These are phyloP conservation scores for Phoenix roebelenii DNA, from an alignment of 176 grass and related monocot species.

Conservation along the genomic window DNA sequence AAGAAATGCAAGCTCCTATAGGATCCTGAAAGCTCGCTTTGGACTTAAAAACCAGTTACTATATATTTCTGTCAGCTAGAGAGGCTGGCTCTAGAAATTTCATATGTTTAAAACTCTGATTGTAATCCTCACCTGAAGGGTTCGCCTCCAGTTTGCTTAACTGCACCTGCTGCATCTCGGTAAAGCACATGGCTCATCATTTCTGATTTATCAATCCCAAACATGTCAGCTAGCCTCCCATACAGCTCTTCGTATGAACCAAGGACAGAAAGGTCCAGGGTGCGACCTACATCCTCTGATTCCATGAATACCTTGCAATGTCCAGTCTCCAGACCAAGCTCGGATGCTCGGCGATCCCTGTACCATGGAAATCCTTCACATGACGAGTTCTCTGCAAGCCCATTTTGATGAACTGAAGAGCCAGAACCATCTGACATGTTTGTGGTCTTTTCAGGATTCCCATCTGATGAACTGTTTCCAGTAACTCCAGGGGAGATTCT, in stretches of 20 bases:
- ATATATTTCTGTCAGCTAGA: no score
- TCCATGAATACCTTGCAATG: slow-evolving; percentile 68
- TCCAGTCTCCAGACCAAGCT: slow-evolving; percentile 27
- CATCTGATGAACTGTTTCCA: slow-evolving; percentile 30
- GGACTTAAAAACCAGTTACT: no score
- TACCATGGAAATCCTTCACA: slow-evolving; percentile 11
- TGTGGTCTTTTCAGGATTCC: slow-evolving; percentile 42
- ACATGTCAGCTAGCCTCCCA: slow-evolving; percentile 53
- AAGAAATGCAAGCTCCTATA: no score
- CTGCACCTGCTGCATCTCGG: slow-evolving; percentile 44
- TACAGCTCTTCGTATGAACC: slow-evolving; percentile 68
- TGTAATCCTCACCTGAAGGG: slow-evolving; percentile 55
- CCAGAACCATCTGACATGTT: slow-evolving; percentile 49
- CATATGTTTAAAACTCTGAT: no score
- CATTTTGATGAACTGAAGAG: slow-evolving; percentile 52
- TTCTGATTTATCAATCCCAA: slow-evolving; percentile 38
- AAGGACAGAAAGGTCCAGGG: slow-evolving; percentile 51
- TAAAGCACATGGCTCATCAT: slow-evolving; percentile 53
- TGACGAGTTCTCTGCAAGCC: slow-evolving; percentile 23
- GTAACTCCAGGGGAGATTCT: slow-evolving; percentile 5
- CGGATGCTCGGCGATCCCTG: slow-evolving; percentile 7
- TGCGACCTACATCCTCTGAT: slow-evolving; percentile 70
- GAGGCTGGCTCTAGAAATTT: no score
- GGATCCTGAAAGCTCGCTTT: no score
- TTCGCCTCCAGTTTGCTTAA: slow-evolving; percentile 53